phyloP scores from a whole-genome alignment of 164 flowering plant genomes.

The Piper longum region DNA sequence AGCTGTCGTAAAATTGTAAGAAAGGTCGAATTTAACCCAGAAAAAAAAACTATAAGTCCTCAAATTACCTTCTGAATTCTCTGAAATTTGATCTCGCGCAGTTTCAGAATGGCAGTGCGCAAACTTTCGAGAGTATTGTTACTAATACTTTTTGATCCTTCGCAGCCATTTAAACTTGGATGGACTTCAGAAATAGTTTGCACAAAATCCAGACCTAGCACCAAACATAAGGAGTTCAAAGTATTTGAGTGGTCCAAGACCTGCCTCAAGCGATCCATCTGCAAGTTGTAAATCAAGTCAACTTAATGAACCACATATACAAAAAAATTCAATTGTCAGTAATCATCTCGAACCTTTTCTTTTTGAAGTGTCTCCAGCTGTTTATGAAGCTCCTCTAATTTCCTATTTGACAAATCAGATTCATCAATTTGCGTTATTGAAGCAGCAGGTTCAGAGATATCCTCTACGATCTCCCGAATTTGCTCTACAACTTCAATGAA shows the following conservation, averaged over 20 bases:
- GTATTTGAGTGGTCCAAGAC: slow-evolving; percentile 33
- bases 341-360: slow-evolving; percentile 54
- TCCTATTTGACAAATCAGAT: slow-evolving; percentile 62
- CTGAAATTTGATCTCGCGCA: slow-evolving; percentile 44
- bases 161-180: slow-evolving; percentile 34
- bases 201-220: slow-evolving; percentile 65
- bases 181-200: slow-evolving; percentile 37
- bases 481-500: slow-evolving; percentile 54
- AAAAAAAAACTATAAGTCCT: no score
- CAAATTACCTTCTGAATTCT: slow-evolving; percentile 46
- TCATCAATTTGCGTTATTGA: slow-evolving; percentile 42
- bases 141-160: slow-evolving; percentile 31
- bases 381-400: slow-evolving; percentile 70
- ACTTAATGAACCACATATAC: no score
- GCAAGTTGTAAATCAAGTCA: slow-evolving; percentile 9
- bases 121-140: slow-evolving; percentile 33
- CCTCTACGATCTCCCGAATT: slow-evolving; percentile 38
- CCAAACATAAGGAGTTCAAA: slow-evolving; percentile 43
- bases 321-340: not conserved
- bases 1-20: slow-evolving; percentile 22
- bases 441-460: slow-evolving; percentile 27
- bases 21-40: not conserved
- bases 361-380: slow-evolving; percentile 58
- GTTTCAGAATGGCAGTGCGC: slow-evolving; percentile 22
- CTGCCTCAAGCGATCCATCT: slow-evolving; percentile 48